These are phyloP conservation scores for Epichloe elymi DNA, from an alignment of 2,329 filamentous ascomycete species.

Conservation along the genomic window DNA sequence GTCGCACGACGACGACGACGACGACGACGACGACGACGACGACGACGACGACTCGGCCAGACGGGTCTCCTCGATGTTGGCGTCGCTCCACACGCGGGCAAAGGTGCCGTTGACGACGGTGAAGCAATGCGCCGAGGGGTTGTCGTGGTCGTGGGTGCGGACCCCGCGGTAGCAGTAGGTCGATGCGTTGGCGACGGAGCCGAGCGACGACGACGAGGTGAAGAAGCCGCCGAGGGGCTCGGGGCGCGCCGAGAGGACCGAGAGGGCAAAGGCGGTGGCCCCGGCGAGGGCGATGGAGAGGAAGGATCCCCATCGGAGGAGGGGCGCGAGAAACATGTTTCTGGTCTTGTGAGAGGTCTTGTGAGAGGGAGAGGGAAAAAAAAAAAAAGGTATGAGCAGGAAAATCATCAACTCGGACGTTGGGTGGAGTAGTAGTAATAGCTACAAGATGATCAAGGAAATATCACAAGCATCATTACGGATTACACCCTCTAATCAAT, in stretches of 20 bases:
- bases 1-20: slow-evolving; percentile 9
- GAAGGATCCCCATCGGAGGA: slow-evolving; percentile 18
- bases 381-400: too few relatives aligned
- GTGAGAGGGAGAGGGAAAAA: too few relatives aligned
- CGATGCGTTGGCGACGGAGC: slow-evolving; percentile 1
- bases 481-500: too few relatives aligned
- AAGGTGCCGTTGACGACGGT: slow-evolving; percentile 39
- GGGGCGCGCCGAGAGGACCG: slow-evolving; percentile 13
- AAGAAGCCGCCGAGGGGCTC: slow-evolving; percentile 13
- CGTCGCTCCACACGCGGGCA: slow-evolving; percentile 29
- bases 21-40: too few relatives aligned
- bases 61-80: not conserved
- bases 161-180: slow-evolving; percentile 29
- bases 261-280: slow-evolving; percentile 20
- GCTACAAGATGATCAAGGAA: too few relatives aligned
- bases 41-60: too few relatives aligned
- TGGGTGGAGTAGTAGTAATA: too few relatives aligned
- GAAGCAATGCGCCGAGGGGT: slow-evolving; percentile 39
- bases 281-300: slow-evolving; percentile 14
- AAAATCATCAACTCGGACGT: too few relatives aligned
- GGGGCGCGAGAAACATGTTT: slow-evolving; percentile 2
- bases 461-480: too few relatives aligned
- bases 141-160: slow-evolving; percentile 21
- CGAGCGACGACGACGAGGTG: not conserved
- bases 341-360: not conserved